A percentile compares a stretch with the other conserved stretches of the same genome.
phyloP scores from a whole-genome alignment of 1,139 yeast genomes.

The Yamadazyma conglobata region DNA sequence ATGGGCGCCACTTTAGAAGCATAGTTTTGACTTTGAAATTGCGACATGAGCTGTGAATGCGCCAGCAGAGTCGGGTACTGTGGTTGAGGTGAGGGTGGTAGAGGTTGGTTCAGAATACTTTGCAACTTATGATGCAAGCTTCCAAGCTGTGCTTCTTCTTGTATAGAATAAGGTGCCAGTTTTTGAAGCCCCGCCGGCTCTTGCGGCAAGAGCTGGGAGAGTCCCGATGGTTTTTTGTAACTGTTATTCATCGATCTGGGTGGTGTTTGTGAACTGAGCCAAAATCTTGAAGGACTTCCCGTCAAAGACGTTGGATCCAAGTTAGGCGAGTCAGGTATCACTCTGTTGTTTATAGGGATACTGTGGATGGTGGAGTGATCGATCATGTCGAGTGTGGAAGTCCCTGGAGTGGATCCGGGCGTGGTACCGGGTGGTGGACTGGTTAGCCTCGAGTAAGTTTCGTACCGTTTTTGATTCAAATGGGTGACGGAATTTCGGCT shows the following conservation, averaged over 20 bases:
- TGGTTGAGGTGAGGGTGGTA: conserved; percentile 4
- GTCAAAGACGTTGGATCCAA: conserved; percentile 51
- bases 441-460: conserved; percentile 34
- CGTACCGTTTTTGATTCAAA: conserved; percentile 23
- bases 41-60: conserved; percentile 2
- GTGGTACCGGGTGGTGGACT: conserved; percentile 21
- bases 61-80: conserved; percentile 6
- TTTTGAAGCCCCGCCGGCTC: conserved; percentile 8
- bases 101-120: conserved; percentile 8
- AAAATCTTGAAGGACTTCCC: conserved; percentile 55
- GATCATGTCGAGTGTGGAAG: conserved; percentile 5
- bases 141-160: background rate
- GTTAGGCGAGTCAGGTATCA: conserved; percentile 48
- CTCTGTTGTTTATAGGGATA: conserved; percentile 25
- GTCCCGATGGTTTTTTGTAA: conserved; percentile 18
- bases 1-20: conserved; percentile 5
- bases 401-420: conserved; percentile 7
- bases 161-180: too few species aligned
- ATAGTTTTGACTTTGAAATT: background rate
- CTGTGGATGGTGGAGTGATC: conserved; percentile 22
- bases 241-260: conserved; percentile 34
- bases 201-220: conserved; percentile 9
- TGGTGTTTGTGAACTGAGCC: conserved; percentile 52
- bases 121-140: conserved; percentile 3
- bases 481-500: conserved; percentile 32